These are phyloP conservation scores for Lichtheimia ornata DNA, from an alignment of 371 early-diverging fungal species.

Conservation along the genomic window DNA sequence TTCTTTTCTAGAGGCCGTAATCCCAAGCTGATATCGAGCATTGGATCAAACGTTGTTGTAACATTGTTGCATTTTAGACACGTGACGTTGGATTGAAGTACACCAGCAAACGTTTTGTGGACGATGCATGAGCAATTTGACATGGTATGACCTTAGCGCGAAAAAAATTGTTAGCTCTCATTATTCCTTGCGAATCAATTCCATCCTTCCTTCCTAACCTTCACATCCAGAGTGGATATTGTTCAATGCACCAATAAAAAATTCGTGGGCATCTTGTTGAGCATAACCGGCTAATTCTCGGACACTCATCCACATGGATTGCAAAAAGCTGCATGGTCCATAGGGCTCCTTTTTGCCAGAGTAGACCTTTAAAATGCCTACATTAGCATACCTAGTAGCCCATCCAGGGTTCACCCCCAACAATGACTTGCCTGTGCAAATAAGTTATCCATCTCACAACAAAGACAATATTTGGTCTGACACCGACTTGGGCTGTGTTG, in stretches of 20 bases:
- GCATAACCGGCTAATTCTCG: slow-evolving; percentile 89
- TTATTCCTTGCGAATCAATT: too few relatives aligned
- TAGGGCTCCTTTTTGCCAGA: slow-evolving; percentile 73
- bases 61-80: slow-evolving; percentile 83
- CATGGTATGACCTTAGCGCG: slow-evolving; percentile 19
- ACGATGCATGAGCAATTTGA: slow-evolving; percentile 82
- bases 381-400: background rate
- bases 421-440: slow-evolving; percentile 61
- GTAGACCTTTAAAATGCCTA: slow-evolving; percentile 55
- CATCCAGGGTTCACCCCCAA: background rate
- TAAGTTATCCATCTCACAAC: slow-evolving; percentile 88
- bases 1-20: slow-evolving; percentile 57
- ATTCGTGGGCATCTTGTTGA: slow-evolving; percentile 98
- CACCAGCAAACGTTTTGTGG: slow-evolving; percentile 90
- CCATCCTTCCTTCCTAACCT: slow-evolving; percentile 16
- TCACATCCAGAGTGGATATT: slow-evolving; percentile 75
- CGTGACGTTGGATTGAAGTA: slow-evolving; percentile 87
- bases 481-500: slow-evolving; percentile 76
- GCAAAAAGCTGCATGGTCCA: slow-evolving; percentile 83
- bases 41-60: slow-evolving; percentile 82
- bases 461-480: slow-evolving; percentile 75
- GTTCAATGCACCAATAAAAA: slow-evolving; percentile 88
- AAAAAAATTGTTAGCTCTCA: slow-evolving; percentile 4
- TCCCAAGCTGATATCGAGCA: slow-evolving; percentile 91
- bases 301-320: slow-evolving; percentile 87